A percentile compares a stretch with the other conserved stretches of the same genome.
Evolutionary conservation across 1,284 basidiomycete genomes (phyloP).

Genomic region (Ustilago hordei): DNA sequence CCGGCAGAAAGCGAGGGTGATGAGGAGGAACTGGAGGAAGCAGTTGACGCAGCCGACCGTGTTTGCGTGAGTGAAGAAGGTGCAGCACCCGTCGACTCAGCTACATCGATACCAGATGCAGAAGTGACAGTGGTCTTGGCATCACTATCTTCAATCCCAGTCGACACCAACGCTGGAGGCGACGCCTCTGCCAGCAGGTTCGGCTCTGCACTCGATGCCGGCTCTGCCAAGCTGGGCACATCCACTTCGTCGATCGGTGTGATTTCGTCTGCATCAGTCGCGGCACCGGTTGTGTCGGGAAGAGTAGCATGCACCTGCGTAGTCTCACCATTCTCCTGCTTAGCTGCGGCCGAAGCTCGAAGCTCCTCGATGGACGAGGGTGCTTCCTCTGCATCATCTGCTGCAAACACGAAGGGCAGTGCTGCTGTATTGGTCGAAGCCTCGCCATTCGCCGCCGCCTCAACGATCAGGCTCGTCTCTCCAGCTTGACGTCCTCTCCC

Average conservation of each 20-base stretch:
- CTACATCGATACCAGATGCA: constrained; percentile 34
- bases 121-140: constrained; percentile 45
- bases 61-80: neutral
- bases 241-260: constrained; percentile 30
- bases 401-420: constrained; percentile 19
- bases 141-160: constrained; percentile 40
- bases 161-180: constrained; percentile 46
- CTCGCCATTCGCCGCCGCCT: neutral
- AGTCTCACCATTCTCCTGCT: neutral
- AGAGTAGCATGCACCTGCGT: constrained; percentile 11
- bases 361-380: constrained; percentile 35
- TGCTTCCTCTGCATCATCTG: constrained; percentile 33
- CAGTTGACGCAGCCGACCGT: constrained; percentile 8
- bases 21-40: neutral
- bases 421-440: constrained; percentile 7
- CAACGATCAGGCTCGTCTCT: constrained; percentile 11
- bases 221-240: constrained; percentile 5
- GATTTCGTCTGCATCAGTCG: constrained; percentile 28
- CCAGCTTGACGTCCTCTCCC: constrained; percentile 21
- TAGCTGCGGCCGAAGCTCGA: constrained; percentile 19
- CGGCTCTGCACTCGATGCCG: constrained; percentile 10
- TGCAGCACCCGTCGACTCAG: constrained; percentile 5
- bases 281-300: neutral
- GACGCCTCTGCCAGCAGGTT: constrained; percentile 49
- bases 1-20: constrained; percentile 4